Evolutionary conservation across 2,329 filamentous ascomycete genomes (phyloP), one percentile per base, ranked within the genome.

Genomic region (Botrytis medusae): DNA sequence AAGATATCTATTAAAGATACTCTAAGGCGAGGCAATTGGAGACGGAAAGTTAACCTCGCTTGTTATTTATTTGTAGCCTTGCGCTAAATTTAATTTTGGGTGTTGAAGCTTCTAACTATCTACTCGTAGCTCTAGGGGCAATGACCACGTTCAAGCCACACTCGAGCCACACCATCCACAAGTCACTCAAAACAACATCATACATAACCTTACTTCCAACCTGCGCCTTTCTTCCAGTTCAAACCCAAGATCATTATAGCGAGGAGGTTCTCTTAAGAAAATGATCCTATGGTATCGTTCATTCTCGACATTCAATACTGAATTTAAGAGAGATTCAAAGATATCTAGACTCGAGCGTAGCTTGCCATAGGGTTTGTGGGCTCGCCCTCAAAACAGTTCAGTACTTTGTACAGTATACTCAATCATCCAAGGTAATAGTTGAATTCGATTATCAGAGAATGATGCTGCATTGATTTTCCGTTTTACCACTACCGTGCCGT

Each of bases 31-130:
- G 42, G 22, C 44, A n/a, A 42, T 34, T 67, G 44, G 14, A 51
- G 46, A 54, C 54, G n/a, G 37, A 40, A 72, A 34, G n/a, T 64
- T 34, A 37, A 72, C 59, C 60, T 72, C 70, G 69, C 69, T 79
- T 61, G 62, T 46, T 42, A 68, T 68, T 34, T 46, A 68, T 46
- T 59, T 68, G 18, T 54, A 72, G 71, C 71, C 71, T 72, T 61
- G 71, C 63, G 71, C 71, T 72, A 72, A 48, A 51, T 29, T 65
- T 67, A 40, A 51, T 29, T 54, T 67, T 65, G 48, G 18, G 48
- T 37, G 8, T 51, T 16, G 48, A 25, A 37, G 65, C n/a, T 32
- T 7, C 37, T 37, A 37, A 12, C 40, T 14, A 42, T 18, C 51
- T 54, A 37, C 37, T 37, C 37, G 37, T 37, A 64, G 62, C 18